Evolutionary conservation across 164 flowering plant genomes (phyloP), one percentile per base, ranked within the genome.

Genomic region (Aristolochia contorta): DNA sequence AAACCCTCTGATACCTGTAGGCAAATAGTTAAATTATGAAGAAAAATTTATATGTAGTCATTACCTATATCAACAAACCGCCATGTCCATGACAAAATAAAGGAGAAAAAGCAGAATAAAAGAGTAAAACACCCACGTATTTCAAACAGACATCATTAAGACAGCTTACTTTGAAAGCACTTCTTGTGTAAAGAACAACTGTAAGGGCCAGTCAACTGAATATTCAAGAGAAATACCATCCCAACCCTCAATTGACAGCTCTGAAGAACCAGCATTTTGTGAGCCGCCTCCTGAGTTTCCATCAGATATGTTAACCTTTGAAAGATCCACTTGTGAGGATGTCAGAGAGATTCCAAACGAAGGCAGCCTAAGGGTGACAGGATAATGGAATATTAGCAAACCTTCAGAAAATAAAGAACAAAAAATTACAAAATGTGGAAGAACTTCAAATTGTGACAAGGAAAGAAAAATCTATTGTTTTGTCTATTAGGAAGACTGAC

Each of bases 151-250:
- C 48, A 37, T 65, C 22, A 41, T 15, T 20, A 18, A 23, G 62
- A 24, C 12, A 37, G 57, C 87, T 82, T 82, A 94, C 99, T 85
- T 88, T 30, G 96, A 82, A 49, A 91, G 86, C 61, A 94, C 91
- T 74, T 94, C 99, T 65, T 80, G 95, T 16, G 96, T 85, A 70
- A 94, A 88, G 78, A 94, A 88, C 71, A 94, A 65, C 64, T 91
- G 95, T 43, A 94, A 72, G 54, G 99, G 99, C 97, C 99, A 94
- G 75, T 91, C 95, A 68, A 94, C 79, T 70, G 93, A 75, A 78
- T 94, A 94, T 65, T 94, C 97, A 67, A 94, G 99, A 50, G 92
- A 76, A 75, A 94, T 85, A 12, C 85, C 93, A 83, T 94, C 97
- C 99, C 99, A 94, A 16, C 99, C 99, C 82, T 91, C 97, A 60